Evolutionary conservation across 495 filamentous ascomycete genomes (phyloP).

Genomic region (Lophiotrema nucula): DNA sequence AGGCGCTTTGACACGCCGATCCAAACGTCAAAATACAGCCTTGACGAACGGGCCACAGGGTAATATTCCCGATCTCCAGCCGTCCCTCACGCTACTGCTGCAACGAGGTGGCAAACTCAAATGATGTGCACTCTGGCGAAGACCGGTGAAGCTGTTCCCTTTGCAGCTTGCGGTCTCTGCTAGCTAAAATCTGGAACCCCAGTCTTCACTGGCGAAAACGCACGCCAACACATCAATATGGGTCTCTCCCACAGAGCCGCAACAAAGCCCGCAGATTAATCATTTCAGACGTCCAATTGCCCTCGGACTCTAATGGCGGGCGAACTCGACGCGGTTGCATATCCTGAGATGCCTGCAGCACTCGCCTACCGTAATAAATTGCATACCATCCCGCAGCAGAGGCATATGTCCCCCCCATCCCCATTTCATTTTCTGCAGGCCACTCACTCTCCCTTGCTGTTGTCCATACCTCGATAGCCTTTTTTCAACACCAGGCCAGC

Average conservation of each 20-base stretch:
- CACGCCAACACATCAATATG: constrained; percentile 87
- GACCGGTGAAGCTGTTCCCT: constrained; percentile 36
- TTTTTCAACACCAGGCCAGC: constrained; percentile 26
- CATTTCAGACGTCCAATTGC: constrained; percentile 37
- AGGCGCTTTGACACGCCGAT: constrained; percentile 26
- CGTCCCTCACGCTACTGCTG: constrained; percentile 31
- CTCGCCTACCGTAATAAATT: constrained; percentile 36
- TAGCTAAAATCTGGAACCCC: constrained; percentile 37
- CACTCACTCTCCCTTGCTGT: constrained; percentile 36
- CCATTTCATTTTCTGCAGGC: constrained; percentile 34
- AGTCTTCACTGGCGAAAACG: constrained; percentile 65
- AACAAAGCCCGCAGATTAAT: constrained; percentile 39
- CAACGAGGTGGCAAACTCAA: constrained; percentile 31
- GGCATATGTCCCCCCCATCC: constrained; percentile 31
- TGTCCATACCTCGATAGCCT: constrained; percentile 33
- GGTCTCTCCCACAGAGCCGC: constrained; percentile 41
- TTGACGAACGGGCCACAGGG: constrained; percentile 32
- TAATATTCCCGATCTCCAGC: constrained; percentile 31
- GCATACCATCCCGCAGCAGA: constrained; percentile 32
- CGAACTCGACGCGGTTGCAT: constrained; percentile 32
- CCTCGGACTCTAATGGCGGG: constrained; percentile 22
- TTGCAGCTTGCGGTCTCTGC: constrained; percentile 20
- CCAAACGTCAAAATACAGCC: constrained; percentile 25
- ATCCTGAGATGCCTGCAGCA: constrained; percentile 33
- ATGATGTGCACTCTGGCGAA: constrained; percentile 30